These are phyloP conservation scores for Tuber microsphaerosporum DNA, from an alignment of 495 filamentous ascomycete species.

Conservation along the genomic window DNA sequence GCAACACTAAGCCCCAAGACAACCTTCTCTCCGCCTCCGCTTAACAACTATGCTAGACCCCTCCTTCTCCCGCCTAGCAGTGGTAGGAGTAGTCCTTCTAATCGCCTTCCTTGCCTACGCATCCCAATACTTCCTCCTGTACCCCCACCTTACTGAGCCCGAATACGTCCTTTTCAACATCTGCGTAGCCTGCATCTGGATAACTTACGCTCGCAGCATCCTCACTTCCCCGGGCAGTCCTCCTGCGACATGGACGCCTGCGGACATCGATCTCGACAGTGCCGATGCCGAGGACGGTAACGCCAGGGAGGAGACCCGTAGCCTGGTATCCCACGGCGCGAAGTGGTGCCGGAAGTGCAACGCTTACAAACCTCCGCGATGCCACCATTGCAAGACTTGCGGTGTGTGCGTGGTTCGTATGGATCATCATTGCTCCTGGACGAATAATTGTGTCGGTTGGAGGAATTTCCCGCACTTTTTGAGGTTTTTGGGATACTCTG, in stretches of 20 bases:
- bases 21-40: neutral
- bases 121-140: conserved; percentile 75
- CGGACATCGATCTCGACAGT: conserved; percentile 20
- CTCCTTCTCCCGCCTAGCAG: conserved; percentile 35
- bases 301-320: conserved; percentile 32
- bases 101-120: conserved; percentile 66
- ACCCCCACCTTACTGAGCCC: conserved; percentile 57
- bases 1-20: neutral
- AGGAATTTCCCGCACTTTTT: conserved; percentile 84
- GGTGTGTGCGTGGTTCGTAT: conserved; percentile 83
- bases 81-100: conserved; percentile 26
- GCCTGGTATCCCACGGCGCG: conserved; percentile 41
- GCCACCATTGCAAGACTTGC: conserved; percentile 90
- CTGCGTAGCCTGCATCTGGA: conserved; percentile 65
- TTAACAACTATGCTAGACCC: conserved; percentile 38
- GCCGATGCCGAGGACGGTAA: conserved; percentile 39
- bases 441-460: conserved; percentile 83
- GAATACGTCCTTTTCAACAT: conserved; percentile 67
- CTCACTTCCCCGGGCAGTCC: conserved; percentile 64
- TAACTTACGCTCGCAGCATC: conserved; percentile 70
- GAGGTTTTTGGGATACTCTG: conserved; percentile 76
- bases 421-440: conserved; percentile 99
- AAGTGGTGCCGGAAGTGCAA: conserved; percentile 84
- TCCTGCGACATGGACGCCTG: conserved; percentile 10
- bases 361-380: conserved; percentile 71